Conservation (phyloP, 106 monocot genomes). For the Apostasia ramifera region DNA sequence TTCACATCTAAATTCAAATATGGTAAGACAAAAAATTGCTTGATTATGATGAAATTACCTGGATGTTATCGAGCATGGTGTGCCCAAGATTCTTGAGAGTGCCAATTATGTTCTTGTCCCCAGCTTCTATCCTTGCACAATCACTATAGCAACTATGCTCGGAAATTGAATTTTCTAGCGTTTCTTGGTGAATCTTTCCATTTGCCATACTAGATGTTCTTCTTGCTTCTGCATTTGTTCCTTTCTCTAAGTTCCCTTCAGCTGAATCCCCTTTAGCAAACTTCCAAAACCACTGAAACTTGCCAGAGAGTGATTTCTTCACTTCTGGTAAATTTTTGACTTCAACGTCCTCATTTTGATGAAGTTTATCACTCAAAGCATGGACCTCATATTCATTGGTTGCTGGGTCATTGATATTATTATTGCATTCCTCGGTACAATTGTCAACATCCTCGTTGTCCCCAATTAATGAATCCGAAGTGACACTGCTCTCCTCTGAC, state of each 20-base stretch:
- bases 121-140: slow-evolving; percentile 16
- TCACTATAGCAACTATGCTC: slow-evolving; percentile 7
- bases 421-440: slow-evolving; percentile 2
- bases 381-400: background rate
- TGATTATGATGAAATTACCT: slow-evolving; percentile 19
- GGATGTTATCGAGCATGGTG: slow-evolving; percentile 60
- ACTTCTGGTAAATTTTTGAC: background rate
- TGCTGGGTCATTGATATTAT: background rate
- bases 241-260: slow-evolving; percentile 23
- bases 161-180: background rate
- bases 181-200: slow-evolving; percentile 8
- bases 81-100: slow-evolving; percentile 44
- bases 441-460: slow-evolving; percentile 19
- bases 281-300: slow-evolving; percentile 50
- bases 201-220: background rate
- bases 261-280: slow-evolving; percentile 21
- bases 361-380: background rate
- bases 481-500: slow-evolving; percentile 38
- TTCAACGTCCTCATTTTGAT: background rate
- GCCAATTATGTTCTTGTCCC: slow-evolving; percentile 24
- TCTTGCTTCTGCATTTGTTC: slow-evolving; percentile 2
- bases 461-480: slow-evolving; percentile 31
- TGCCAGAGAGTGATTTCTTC: slow-evolving; percentile 23
- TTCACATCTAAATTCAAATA: background rate
- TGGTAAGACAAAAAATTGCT: slow-evolving; percentile 3